Evolutionary conservation across 139 green algal genomes (phyloP).

Genomic region (Chlorella vulgaris): DNA sequence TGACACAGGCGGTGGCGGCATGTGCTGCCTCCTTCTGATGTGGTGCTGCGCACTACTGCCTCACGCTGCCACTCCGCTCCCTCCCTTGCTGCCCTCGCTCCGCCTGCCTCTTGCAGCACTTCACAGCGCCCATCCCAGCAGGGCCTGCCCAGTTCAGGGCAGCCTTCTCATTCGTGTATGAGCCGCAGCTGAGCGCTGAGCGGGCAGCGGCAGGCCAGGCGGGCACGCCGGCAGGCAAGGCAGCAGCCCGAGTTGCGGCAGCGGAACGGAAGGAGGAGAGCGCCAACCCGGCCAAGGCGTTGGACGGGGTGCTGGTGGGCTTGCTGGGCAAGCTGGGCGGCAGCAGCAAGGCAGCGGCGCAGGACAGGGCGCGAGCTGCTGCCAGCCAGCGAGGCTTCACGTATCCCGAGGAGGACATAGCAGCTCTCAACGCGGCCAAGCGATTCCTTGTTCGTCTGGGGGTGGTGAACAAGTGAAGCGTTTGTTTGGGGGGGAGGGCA

Average conservation of each 20-base stretch:
- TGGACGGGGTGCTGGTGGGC: conserved; percentile 14
- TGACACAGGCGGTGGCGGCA: background rate
- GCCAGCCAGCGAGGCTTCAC: background rate
- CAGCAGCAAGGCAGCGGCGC: background rate
- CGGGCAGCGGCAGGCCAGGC: background rate
- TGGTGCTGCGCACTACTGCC: background rate
- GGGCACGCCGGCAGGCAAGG: background rate
- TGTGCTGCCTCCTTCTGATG: background rate
- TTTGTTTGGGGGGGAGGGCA: background rate
- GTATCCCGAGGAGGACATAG: conserved; percentile 50
- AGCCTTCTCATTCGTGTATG: conserved; percentile 56
- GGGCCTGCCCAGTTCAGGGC: conserved; percentile 47
- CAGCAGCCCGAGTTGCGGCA: no score
- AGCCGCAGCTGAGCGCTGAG: conserved; percentile 29
- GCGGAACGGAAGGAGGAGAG: background rate
- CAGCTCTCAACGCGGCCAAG: conserved; percentile 46
- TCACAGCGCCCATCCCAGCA: conserved; percentile 78
- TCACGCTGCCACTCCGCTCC: no score
- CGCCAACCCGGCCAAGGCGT: conserved; percentile 17
- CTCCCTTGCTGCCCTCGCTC: no score
- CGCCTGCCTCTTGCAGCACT: conserved; percentile 60
- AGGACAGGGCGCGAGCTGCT: background rate
- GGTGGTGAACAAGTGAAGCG: conserved; percentile 48
- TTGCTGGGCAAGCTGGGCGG: conserved; percentile 28
- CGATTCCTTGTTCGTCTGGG: conserved; percentile 41